Evolutionary conservation across 179 eudicot genomes (phyloP).

Genomic region (Sideroxylon spinosum): DNA sequence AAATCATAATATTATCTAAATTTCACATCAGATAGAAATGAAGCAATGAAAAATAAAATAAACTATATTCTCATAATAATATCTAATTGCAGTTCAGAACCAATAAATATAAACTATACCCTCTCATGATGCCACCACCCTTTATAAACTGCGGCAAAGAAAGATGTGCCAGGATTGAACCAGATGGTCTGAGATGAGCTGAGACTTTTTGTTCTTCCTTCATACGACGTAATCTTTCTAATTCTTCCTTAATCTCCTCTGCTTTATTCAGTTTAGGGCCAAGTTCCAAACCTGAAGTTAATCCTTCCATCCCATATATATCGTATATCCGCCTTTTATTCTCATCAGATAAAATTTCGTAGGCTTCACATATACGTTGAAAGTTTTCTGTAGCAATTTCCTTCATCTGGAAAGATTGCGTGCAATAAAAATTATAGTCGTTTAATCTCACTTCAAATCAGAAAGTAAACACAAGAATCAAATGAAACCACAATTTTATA

Average conservation of each 20-base stretch:
- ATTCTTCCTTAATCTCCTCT: conserved; percentile 91
- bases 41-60: conserved; percentile 3
- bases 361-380: conserved; percentile 95
- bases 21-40: neutral
- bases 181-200: conserved; percentile 63
- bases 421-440: neutral
- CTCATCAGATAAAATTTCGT: conserved; percentile 89
- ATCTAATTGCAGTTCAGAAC: neutral
- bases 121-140: conserved; percentile 88
- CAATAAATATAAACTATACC: conserved; percentile 40
- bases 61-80: conserved; percentile 45
- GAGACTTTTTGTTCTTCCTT: conserved; percentile 59
- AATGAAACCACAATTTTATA: neutral
- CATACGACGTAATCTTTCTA: conserved; percentile 63
- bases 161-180: conserved; percentile 67
- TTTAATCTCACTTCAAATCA: conserved; percentile 6
- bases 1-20: conserved; percentile 5
- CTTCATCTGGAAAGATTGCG: conserved; percentile 60
- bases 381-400: conserved; percentile 92
- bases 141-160: conserved; percentile 71
- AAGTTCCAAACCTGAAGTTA: conserved; percentile 88
- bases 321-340: conserved; percentile 86
- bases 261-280: conserved; percentile 80
- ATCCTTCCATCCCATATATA: conserved; percentile 96
- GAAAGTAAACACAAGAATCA: conserved; percentile 5